A percentile compares a stretch with the other conserved stretches of the same genome.
These are phyloP conservation scores for Clitocybe nebularis DNA, from an alignment of 1,284 basidiomycete species.

Conservation along the genomic window DNA sequence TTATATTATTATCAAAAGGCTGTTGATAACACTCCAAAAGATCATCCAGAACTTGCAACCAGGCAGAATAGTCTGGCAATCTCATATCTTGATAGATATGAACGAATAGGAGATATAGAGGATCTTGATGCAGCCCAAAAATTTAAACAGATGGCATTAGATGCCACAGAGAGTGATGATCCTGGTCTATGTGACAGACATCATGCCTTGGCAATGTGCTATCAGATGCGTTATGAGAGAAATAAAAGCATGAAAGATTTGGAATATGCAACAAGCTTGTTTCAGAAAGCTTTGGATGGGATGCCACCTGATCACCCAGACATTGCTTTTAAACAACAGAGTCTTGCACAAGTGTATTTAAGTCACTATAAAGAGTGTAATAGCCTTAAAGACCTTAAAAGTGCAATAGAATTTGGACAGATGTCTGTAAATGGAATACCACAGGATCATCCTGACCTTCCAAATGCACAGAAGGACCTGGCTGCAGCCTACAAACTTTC, in stretches of 20 bases:
- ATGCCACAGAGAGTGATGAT: background rate
- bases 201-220: background rate
- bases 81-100: background rate
- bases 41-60: background rate
- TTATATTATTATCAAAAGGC: background rate
- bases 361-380: background rate
- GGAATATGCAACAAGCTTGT: background rate
- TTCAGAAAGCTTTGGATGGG: background rate
- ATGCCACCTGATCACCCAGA: background rate
- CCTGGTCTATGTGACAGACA: background rate
- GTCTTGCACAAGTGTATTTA: background rate
- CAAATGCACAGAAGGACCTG: background rate
- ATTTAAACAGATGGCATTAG: background rate
- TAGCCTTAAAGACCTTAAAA: background rate
- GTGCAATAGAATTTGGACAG: background rate
- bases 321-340: background rate
- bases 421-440: background rate
- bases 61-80: background rate
- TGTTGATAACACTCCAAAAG: background rate
- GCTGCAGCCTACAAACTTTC: background rate
- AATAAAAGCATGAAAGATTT: background rate
- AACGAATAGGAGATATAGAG: background rate
- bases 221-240: background rate
- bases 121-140: background rate
- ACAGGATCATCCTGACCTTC: background rate